Conservation (phyloP, 2,329 filamentous ascomycete species). For the Hymenoscyphus fraxineus region DNA sequence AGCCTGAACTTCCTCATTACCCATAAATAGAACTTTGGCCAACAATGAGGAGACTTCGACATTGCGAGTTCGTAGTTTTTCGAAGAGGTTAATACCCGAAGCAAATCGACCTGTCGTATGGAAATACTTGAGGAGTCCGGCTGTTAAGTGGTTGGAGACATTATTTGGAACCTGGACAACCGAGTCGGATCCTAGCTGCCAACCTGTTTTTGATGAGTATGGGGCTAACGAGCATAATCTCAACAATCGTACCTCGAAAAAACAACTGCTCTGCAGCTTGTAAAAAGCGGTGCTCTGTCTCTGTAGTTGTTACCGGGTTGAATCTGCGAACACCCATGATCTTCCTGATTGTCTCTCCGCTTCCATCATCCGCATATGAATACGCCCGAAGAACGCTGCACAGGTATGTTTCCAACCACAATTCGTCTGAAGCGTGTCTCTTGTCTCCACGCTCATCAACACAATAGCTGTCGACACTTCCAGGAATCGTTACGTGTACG, state of each 20-base stretch:
- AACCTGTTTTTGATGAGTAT: conserved; percentile 52
- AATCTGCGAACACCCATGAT: conserved; percentile 96
- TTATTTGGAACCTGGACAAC: conserved; percentile 97
- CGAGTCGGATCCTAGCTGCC: conserved; percentile 93
- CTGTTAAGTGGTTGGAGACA: conserved; percentile 91
- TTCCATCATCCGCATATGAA: conserved; percentile 93
- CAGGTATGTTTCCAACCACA: conserved; percentile 97
- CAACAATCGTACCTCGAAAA: conserved; percentile 66
- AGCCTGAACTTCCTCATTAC: conserved; percentile 95
- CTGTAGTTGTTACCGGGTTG: conserved; percentile 97
- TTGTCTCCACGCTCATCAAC: conserved; percentile 96
- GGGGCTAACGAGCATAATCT: neutral
- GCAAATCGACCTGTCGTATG: conserved; percentile 90
- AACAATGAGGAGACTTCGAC: conserved; percentile 91
- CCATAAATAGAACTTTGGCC: conserved; percentile 86
- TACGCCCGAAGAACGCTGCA: conserved; percentile 93
- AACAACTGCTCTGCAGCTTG: conserved; percentile 93
- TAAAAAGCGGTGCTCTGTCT: conserved; percentile 93
- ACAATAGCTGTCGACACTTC: conserved; percentile 94
- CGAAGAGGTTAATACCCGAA: conserved; percentile 95
- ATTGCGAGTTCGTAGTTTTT: conserved; percentile 87
- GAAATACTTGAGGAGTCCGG: conserved; percentile 92
- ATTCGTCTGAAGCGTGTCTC: conserved; percentile 83
- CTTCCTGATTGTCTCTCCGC: conserved; percentile 89
- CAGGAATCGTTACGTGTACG: conserved; percentile 94